These are phyloP conservation scores for Backusella parvicylindrica DNA, from an alignment of 192 early-diverging fungal species.

Conservation along the genomic window DNA sequence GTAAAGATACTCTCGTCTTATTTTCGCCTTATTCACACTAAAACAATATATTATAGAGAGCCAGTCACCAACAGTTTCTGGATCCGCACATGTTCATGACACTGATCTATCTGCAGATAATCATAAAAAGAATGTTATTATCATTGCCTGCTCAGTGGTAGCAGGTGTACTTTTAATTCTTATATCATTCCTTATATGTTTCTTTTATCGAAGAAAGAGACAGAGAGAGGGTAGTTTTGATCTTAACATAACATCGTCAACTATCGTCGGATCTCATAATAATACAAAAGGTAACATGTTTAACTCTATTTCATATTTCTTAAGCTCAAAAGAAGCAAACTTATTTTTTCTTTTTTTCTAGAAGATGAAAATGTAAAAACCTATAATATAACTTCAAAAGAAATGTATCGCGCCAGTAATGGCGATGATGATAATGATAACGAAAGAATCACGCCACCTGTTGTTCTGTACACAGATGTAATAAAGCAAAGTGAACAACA, in stretches of 20 bases:
- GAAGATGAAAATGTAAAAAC: background rate
- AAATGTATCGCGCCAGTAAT: background rate
- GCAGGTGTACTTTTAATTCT: background rate
- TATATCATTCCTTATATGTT: background rate
- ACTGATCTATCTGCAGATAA: background rate
- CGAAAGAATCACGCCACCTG: background rate
- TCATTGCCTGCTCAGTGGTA: background rate
- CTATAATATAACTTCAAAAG: background rate
- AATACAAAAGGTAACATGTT: background rate
- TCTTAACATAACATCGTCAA: background rate
- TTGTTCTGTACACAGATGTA: background rate
- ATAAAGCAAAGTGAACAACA: background rate
- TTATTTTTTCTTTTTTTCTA: background rate
- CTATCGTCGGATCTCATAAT: background rate
- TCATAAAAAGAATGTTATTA: background rate
- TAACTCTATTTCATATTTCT: background rate
- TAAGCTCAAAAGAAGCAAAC: background rate
- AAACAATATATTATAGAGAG: background rate
- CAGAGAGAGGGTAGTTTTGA: background rate
- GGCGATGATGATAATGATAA: background rate
- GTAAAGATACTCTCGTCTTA: background rate
- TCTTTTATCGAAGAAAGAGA: background rate
- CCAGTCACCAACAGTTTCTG: background rate
- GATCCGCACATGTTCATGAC: background rate
- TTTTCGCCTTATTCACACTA: background rate